Conservation (phyloP, 2,329 filamentous ascomycete species). For the Xylaria multiplex region DNA sequence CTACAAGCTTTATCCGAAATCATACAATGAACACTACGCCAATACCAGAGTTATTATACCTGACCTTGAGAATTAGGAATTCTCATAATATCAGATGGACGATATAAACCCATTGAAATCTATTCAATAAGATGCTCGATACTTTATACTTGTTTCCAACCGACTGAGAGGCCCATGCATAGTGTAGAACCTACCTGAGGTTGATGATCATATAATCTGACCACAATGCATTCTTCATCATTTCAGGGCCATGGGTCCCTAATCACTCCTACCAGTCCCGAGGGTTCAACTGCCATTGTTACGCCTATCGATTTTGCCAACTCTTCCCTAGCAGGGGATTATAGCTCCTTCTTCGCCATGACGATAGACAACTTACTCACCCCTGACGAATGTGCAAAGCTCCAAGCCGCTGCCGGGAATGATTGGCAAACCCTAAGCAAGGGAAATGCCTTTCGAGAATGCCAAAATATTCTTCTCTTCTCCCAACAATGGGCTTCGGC, state of each 20-base stretch:
- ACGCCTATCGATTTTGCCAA: slow-evolving; percentile 42
- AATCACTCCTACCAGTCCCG: slow-evolving; percentile 28
- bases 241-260: slow-evolving; percentile 31
- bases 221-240: slow-evolving; percentile 37
- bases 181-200: not conserved
- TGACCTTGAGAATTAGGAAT: too few species aligned
- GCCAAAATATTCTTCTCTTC: slow-evolving; percentile 42
- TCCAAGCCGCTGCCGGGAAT: slow-evolving; percentile 38
- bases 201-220: slow-evolving; percentile 5
- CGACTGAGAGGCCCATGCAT: too few species aligned
- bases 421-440: slow-evolving; percentile 42
- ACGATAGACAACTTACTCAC: slow-evolving; percentile 44
- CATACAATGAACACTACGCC: too few species aligned
- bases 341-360: slow-evolving; percentile 43
- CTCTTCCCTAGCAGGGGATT: slow-evolving; percentile 40
- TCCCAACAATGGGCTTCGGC: slow-evolving; percentile 40
- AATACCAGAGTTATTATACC: too few species aligned
- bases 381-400: slow-evolving; percentile 38
- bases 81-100: too few species aligned
- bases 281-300: slow-evolving; percentile 27
- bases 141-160: not conserved
- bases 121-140: not conserved
- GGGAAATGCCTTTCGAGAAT: slow-evolving; percentile 43
- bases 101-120: not conserved
- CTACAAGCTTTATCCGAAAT: too few species aligned